Percentiles rank a stretch among this genome's conserved stretches.
phyloP scores from a whole-genome alignment of 257 asterid genomes.

The Rubia yunnanensis region DNA sequence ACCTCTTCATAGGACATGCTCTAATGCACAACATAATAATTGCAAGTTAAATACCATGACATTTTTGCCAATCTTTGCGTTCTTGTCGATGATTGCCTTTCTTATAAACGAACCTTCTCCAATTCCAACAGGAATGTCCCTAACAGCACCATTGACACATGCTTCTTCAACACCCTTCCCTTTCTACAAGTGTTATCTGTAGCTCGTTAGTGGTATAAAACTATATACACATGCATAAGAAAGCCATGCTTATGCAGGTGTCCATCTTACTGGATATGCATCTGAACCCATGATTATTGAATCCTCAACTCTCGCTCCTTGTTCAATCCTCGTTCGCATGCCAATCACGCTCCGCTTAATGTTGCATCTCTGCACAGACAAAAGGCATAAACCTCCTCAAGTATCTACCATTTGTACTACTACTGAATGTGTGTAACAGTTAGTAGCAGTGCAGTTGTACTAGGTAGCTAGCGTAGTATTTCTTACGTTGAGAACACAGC shows the following conservation, averaged over 20 bases:
- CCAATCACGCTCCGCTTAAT: constrained; percentile 70
- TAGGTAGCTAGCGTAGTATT: background rate
- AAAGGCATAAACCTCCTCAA: background rate
- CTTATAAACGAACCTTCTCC: constrained; percentile 60
- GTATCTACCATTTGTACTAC: background rate
- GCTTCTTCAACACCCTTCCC: constrained; percentile 18
- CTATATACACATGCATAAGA: background rate
- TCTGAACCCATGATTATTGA: constrained; percentile 77
- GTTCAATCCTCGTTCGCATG: constrained; percentile 56
- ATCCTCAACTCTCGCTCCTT: constrained; percentile 62
- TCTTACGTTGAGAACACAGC: constrained; percentile 71
- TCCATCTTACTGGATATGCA: constrained; percentile 41
- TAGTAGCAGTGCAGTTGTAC: background rate
- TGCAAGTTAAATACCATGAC: constrained; percentile 40
- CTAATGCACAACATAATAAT: background rate
- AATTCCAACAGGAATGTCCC: constrained; percentile 49
- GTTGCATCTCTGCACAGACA: constrained; percentile 52
- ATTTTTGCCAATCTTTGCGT: constrained; percentile 79
- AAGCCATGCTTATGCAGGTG: background rate
- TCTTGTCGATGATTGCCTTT: constrained; percentile 70
- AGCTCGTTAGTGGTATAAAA: background rate
- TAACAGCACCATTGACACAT: constrained; percentile 3
- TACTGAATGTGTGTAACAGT: background rate
- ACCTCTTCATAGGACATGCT: background rate
- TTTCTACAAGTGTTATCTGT: constrained; percentile 27